Percentiles rank a stretch among this genome's conserved stretches.
Conservation (phyloP, 768 basidiomycete species). For the Russula emetica region DNA sequence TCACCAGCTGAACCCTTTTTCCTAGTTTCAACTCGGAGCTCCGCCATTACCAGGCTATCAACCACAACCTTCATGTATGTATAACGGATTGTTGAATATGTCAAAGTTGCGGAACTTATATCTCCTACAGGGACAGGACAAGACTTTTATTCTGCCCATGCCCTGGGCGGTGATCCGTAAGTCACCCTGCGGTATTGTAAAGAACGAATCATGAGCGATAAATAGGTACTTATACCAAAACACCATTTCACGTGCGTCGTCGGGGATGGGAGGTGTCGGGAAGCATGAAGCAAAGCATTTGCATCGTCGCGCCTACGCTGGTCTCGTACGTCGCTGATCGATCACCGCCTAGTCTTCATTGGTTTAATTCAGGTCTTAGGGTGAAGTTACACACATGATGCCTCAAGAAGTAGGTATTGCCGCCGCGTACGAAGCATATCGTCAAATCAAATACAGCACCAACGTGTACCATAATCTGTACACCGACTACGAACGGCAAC, state of each 20-base stretch:
- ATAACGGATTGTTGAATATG: slow-evolving; percentile 1
- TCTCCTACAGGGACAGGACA: slow-evolving; percentile 49
- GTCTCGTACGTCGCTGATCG: slow-evolving; percentile 40
- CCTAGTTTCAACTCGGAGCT: slow-evolving; percentile 26
- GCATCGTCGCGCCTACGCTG: slow-evolving; percentile 65
- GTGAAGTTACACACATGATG: slow-evolving; percentile 47
- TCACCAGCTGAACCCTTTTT: neutral
- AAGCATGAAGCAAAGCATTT: slow-evolving; percentile 58
- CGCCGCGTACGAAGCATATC: slow-evolving; percentile 73
- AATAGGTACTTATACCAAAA: slow-evolving; percentile 38
- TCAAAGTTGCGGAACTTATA: slow-evolving; percentile 7
- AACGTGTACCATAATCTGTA: slow-evolving; percentile 52
- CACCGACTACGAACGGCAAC: slow-evolving; percentile 54
- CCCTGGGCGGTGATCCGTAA: slow-evolving; percentile 53
- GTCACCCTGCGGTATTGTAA: slow-evolving; percentile 25
- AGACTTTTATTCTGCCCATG: slow-evolving; percentile 64
- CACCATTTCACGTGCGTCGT: slow-evolving; percentile 34
- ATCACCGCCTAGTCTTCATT: neutral
- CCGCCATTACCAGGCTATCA: slow-evolving; percentile 37
- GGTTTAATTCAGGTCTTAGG: slow-evolving; percentile 35
- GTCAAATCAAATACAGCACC: slow-evolving; percentile 58
- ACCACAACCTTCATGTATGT: slow-evolving; percentile 38
- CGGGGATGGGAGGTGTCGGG: slow-evolving; percentile 42
- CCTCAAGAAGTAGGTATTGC: slow-evolving; percentile 69
- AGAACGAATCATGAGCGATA: neutral